phyloP scores from a whole-genome alignment of 371 early-diverging fungal genomes.

The Mucor lusitanicus region DNA sequence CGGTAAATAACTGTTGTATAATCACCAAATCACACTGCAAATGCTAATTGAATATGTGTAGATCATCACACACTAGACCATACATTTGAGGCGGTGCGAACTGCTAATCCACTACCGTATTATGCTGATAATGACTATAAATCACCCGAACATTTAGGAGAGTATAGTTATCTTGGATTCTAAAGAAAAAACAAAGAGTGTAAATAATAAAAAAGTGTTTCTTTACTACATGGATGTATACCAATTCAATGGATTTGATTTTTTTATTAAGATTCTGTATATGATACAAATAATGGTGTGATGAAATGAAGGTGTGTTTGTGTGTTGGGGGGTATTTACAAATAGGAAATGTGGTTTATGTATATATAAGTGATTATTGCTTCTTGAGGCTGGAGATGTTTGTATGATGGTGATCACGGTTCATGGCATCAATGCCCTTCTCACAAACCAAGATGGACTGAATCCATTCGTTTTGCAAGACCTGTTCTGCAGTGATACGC shows the following conservation, averaged over 20 bases:
- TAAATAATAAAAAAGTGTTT: too few relatives aligned
- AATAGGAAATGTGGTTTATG: not conserved
- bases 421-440: conserved; percentile 23
- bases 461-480: conserved; percentile 70
- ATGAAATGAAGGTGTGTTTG: not conserved
- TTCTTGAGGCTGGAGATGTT: conserved; percentile 4
- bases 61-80: conserved; percentile 54
- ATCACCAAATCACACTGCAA: not conserved
- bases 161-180: conserved; percentile 53
- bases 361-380: not conserved
- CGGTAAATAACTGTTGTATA: conserved; percentile 29
- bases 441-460: conserved; percentile 54
- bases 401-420: conserved; percentile 24
- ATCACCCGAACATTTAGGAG: conserved; percentile 44
- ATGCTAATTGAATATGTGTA: conserved; percentile 11
- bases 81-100: conserved; percentile 49
- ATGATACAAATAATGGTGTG: not conserved
- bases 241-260: too few relatives aligned
- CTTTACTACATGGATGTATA: too few relatives aligned
- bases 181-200: too few relatives aligned
- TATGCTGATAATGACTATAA: conserved; percentile 57
- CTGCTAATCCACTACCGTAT: conserved; percentile 44
- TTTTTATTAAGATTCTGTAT: not conserved
- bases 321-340: conserved; percentile 15
- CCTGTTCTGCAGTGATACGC: conserved; percentile 63